A percentile compares a stretch with the other conserved stretches of the same genome.
These are phyloP conservation scores for Mollisiaceae sp. DNA, from an alignment of 2,329 filamentous ascomycete genomes.

Conservation along the genomic window DNA sequence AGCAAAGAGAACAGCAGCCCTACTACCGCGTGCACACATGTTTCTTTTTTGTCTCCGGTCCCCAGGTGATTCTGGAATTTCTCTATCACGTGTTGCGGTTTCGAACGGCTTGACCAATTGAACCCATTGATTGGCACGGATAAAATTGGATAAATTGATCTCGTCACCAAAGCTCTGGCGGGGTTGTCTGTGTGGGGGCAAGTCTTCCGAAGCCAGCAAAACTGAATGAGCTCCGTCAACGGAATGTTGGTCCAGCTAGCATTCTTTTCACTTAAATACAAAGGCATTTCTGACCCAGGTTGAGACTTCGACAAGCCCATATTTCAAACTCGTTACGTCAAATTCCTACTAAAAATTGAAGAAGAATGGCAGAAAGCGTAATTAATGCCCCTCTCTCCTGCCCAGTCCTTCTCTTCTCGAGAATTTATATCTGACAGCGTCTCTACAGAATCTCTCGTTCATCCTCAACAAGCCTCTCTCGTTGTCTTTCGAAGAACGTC, in stretches of 20 bases:
- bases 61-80: neutral
- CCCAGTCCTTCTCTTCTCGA: neutral
- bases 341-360: neutral
- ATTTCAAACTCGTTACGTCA: neutral
- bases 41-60: neutral
- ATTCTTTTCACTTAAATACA: conserved; percentile 10
- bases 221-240: conserved; percentile 11
- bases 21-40: neutral
- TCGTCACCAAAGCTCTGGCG: conserved; percentile 19
- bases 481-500: conserved; percentile 42
- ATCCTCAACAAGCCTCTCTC: conserved; percentile 44
- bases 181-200: conserved; percentile 27
- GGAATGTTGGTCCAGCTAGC: conserved; percentile 1
- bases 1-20: neutral
- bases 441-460: conserved; percentile 46
- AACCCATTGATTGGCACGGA: conserved; percentile 34
- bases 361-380: conserved; percentile 17
- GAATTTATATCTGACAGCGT: conserved; percentile 25
- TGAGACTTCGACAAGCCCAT: neutral
- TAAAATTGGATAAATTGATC: conserved; percentile 32
- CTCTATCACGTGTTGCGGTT: neutral
- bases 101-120: conserved; percentile 4
- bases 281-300: no score
- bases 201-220: conserved; percentile 13
- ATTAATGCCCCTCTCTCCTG: neutral